phyloP scores from a whole-genome alignment of 306 rosid species.

The Carpinus viminea region DNA sequence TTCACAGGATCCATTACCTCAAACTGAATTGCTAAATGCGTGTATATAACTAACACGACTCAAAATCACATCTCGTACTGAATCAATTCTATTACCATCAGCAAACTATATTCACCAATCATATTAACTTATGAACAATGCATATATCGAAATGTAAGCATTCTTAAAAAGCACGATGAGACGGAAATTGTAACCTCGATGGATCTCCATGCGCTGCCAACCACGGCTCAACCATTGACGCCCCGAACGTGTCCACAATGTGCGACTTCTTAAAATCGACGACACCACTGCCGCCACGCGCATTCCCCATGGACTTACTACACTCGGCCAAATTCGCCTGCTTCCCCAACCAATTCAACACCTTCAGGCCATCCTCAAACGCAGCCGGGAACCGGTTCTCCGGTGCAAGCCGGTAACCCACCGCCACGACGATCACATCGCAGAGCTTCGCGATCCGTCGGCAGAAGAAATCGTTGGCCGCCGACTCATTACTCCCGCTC shows the following conservation, averaged over 20 bases:
- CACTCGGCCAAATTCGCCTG: conserved; percentile 94
- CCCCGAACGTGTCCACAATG: conserved; percentile 82
- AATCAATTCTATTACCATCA: neutral
- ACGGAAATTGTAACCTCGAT: conserved; percentile 61
- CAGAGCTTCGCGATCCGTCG: conserved; percentile 78
- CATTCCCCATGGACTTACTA: conserved; percentile 61
- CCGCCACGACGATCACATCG: conserved; percentile 70
- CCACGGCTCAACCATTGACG: conserved; percentile 93
- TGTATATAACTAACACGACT: neutral
- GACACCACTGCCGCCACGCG: conserved; percentile 28
- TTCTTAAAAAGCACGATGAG: conserved; percentile 8
- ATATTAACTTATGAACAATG: conserved; percentile 1
- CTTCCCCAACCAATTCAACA: conserved; percentile 91
- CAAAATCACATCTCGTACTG: neutral
- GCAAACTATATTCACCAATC: neutral
- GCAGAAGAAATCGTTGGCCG: conserved; percentile 75
- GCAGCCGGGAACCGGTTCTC: conserved; percentile 91
- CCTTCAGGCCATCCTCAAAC: conserved; percentile 85
- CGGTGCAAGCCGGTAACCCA: conserved; percentile 88
- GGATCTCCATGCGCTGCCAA: conserved; percentile 91
- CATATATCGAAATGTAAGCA: conserved; percentile 9
- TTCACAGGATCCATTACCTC: neutral
- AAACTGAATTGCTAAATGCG: neutral
- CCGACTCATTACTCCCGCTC: conserved; percentile 86
- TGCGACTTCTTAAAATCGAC: conserved; percentile 62